phyloP scores from a whole-genome alignment of 106 monocot species.

The Dendrobium nobile region DNA sequence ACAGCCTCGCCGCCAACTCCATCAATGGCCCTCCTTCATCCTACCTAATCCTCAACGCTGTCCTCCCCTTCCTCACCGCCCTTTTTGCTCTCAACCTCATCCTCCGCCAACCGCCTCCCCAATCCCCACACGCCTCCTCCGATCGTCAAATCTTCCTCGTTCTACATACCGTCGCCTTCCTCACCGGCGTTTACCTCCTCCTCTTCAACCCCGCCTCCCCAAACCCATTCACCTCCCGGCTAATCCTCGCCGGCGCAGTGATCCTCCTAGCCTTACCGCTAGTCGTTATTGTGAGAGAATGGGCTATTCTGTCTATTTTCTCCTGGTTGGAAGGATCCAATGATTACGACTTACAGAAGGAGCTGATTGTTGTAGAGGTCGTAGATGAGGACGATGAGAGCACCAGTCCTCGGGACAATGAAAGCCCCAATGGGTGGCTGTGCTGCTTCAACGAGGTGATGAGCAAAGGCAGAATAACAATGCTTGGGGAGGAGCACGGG shows the following conservation, averaged over 20 bases:
- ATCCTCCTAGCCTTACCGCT: slow-evolving; percentile 26
- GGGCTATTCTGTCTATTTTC: too few relatives aligned
- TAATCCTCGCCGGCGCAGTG: slow-evolving; percentile 45
- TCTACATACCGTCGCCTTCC: slow-evolving; percentile 59
- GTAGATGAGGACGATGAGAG: too few relatives aligned
- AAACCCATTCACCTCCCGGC: slow-evolving; percentile 11
- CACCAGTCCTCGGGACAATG: neutral
- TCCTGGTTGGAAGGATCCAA: too few relatives aligned
- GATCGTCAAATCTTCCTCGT: slow-evolving; percentile 47
- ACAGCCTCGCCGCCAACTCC: slow-evolving; percentile 50
- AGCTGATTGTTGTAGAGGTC: too few relatives aligned
- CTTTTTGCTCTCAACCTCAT: slow-evolving; percentile 47
- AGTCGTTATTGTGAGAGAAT: too few relatives aligned
- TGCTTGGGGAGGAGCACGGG: slow-evolving; percentile 65
- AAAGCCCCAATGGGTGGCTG: neutral
- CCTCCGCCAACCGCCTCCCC: slow-evolving; percentile 37
- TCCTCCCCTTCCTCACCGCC: slow-evolving; percentile 48
- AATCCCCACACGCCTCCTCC: slow-evolving; percentile 13
- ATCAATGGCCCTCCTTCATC: slow-evolving; percentile 7
- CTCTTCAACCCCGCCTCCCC: slow-evolving; percentile 39
- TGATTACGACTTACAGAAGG: too few relatives aligned
- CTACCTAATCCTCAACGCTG: slow-evolving; percentile 82
- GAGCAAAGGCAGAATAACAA: slow-evolving; percentile 21
- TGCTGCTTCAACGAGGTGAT: slow-evolving; percentile 8
- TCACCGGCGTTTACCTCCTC: slow-evolving; percentile 74